Evolutionary conservation across 108 stramenopile species (phyloP).

Genomic region (Cylindrotheca fusiformis): DNA sequence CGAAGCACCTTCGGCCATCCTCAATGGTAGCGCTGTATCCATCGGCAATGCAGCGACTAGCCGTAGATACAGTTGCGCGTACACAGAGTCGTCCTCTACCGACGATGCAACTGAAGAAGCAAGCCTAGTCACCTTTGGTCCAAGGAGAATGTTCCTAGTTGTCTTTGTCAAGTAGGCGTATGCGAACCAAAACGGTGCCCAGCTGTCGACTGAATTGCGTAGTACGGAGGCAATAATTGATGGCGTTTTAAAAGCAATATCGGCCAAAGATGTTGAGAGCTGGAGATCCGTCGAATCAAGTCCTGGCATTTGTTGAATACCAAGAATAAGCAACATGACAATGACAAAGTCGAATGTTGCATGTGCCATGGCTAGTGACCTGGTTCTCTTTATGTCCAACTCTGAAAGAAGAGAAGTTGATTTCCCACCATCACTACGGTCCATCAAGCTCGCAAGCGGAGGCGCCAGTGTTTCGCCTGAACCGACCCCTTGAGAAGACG

Average conservation of each 20-base stretch:
- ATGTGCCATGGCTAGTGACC: conserved; percentile 47
- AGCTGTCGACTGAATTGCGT: conserved; percentile 33
- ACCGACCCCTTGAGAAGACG: background rate
- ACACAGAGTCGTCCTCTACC: conserved; percentile 47
- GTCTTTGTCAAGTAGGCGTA: conserved; percentile 41
- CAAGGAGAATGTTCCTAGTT: conserved; percentile 37
- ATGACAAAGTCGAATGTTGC: conserved; percentile 46
- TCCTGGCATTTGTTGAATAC: conserved; percentile 26
- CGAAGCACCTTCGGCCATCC: conserved; percentile 29
- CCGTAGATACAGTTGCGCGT: conserved; percentile 72
- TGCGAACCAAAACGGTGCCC: conserved; percentile 59
- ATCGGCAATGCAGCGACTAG: conserved; percentile 50
- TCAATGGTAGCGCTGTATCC: conserved; percentile 24
- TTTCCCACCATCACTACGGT: conserved; percentile 38
- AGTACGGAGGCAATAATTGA: conserved; percentile 19
- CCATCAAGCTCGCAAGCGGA: conserved; percentile 31
- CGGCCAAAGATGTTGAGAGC: conserved; percentile 17
- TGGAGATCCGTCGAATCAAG: conserved; percentile 22
- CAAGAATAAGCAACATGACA: conserved; percentile 40
- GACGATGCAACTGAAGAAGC: conserved; percentile 30
- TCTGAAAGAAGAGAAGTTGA: conserved; percentile 24
- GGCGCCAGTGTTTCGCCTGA: conserved; percentile 8
- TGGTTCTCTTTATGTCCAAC: conserved; percentile 10
- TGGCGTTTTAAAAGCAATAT: conserved; percentile 9
- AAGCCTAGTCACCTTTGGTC: conserved; percentile 22